Evolutionary conservation across 164 flowering plant species (phyloP), one percentile per base, ranked within the genome.

Genomic region (Euptelea pleiosperma): DNA sequence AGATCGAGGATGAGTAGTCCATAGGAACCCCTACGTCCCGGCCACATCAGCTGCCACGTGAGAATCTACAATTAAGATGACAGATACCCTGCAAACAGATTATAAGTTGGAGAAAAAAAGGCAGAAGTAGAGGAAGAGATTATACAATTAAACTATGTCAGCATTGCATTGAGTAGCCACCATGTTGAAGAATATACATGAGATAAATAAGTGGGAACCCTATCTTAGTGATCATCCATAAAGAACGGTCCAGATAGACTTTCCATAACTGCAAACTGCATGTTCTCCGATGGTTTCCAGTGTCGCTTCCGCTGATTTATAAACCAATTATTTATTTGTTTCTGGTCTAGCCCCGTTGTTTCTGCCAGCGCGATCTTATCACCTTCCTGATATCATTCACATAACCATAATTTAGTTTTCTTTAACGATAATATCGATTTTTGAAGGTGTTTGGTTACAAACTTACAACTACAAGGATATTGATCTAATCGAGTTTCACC

Each of bases 241-340:
- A 52, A 70, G 34, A 70, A 70, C 1, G 83, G 78, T 35, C 73
- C 74, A 33, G 73, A 80, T 5, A 75, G 63, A 54, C 63, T 67
- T 56, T 85, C 82, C 80, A 85, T 75, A 1, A 82, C 79, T 24
- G 74, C 76, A 49, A 74, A 76, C 50, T 78, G 87, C 87, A 82
- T 79, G 55, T 75, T 77, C 66, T 82, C 91, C 0, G 87, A 70
- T n/a, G 85, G 91, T 52, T 84, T 84, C 90, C 90, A 84, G 55
- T 84, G 85, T 0, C 91, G 75, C 58, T 82, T 84, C 66, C 91
- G 64, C 56, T 82, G 87, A 60, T 82, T 84, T 47, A 81, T 83
- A 35, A 82, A 80, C 87, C 91, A 84, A 66, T 81, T 83, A 69
- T 83, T 81, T 56, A 79, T 81, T 64, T 83, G 89, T 43, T 80